These are phyloP conservation scores for Flaveria floridana DNA, from an alignment of 140 eudicot species.

Conservation along the genomic window DNA sequence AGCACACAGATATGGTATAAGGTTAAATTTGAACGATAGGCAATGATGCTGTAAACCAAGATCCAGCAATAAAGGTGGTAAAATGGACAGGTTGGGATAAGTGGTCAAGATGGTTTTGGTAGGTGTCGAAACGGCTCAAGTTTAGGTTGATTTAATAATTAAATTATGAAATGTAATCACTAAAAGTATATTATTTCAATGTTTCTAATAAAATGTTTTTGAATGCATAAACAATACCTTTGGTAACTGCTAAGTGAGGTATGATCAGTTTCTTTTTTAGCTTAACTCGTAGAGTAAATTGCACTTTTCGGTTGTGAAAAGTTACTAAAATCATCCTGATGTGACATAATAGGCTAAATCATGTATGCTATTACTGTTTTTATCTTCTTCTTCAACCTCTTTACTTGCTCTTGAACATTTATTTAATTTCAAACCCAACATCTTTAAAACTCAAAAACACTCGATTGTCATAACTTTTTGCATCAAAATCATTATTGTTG, in stretches of 20 bases:
- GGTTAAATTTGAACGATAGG: conserved; percentile 8
- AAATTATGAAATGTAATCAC: neutral
- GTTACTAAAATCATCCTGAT: no score
- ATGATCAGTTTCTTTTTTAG: neutral
- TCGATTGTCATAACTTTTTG: no score
- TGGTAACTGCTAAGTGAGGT: neutral
- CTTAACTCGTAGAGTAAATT: neutral
- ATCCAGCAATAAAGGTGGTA: neutral
- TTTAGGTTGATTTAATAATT: neutral
- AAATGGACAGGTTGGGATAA: neutral
- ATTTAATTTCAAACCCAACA: no score
- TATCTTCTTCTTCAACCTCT: no score
- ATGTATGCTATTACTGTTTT: no score
- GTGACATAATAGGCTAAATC: no score
- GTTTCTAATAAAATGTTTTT: neutral
- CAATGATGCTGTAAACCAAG: conserved; percentile 2
- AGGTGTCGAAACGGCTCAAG: neutral
- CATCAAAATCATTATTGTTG: no score
- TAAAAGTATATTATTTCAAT: neutral
- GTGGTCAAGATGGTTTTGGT: conserved; percentile 14
- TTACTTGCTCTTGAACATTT: no score
- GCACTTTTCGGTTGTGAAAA: neutral
- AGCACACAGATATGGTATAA: conserved; percentile 7
- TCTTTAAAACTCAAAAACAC: no score
- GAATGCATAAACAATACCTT: neutral